phyloP scores from a whole-genome alignment of 352 stramenopile genomes.

The Blastocystis sp. region DNA sequence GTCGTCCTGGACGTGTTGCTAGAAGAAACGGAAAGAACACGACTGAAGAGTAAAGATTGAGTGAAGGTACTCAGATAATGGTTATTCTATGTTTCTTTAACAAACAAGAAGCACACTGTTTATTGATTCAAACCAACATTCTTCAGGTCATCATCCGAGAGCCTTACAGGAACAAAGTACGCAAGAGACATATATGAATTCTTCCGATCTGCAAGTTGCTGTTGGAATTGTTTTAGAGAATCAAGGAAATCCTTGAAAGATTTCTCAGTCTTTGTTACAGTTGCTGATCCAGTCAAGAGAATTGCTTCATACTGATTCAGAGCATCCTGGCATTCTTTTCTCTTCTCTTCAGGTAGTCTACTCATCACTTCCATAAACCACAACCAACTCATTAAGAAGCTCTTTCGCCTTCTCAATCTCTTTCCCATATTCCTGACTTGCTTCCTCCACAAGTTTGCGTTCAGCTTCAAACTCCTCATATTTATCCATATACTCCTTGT shows the following conservation, averaged over 20 bases:
- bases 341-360: neutral
- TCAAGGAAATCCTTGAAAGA: neutral
- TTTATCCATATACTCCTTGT: too few relatives aligned
- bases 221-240: too few relatives aligned
- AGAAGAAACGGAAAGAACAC: constrained; percentile 58
- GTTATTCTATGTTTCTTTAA: too few relatives aligned
- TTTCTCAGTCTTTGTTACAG: neutral
- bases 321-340: neutral
- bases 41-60: constrained; percentile 49
- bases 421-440: too few relatives aligned
- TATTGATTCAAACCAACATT: neutral
- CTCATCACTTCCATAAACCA: neutral
- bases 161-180: neutral
- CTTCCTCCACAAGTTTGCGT: too few relatives aligned
- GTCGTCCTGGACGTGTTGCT: constrained; percentile 44
- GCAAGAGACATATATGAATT: neutral
- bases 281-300: neutral
- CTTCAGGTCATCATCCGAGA: neutral
- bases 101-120: too few relatives aligned
- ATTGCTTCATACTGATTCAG: constrained; percentile 11
- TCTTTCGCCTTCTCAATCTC: neutral
- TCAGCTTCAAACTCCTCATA: too few relatives aligned
- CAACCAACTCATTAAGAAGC: neutral
- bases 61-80: constrained; percentile 8
- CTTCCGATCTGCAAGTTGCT: neutral